Conservation (phyloP, 768 basidiomycete genomes). For the Lentinula detonsa region DNA sequence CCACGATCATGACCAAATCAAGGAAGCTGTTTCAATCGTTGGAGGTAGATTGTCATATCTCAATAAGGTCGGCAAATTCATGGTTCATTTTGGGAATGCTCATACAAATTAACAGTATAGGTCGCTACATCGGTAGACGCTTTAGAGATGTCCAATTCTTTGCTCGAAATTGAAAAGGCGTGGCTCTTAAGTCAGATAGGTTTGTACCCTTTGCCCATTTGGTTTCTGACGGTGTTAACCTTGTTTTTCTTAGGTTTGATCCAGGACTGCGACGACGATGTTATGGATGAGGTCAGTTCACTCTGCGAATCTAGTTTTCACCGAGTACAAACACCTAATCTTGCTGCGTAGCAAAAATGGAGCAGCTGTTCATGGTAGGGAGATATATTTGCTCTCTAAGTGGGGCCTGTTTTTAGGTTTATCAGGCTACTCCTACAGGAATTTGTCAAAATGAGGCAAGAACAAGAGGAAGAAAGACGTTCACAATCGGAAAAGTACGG, state of each 20-base stretch:
- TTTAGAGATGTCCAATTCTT: conserved; percentile 53
- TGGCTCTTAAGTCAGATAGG: conserved; percentile 80
- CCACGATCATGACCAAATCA: conserved; percentile 24
- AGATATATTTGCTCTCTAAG: not conserved
- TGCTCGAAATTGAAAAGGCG: conserved; percentile 68
- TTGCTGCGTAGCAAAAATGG: conserved; percentile 60
- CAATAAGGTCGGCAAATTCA: conserved; percentile 35
- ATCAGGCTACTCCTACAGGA: conserved; percentile 56
- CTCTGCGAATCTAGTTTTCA: not conserved
- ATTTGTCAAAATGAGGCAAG: conserved; percentile 57
- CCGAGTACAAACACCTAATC: not conserved
- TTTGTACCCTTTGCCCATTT: conserved; percentile 12
- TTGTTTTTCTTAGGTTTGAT: conserved; percentile 43
- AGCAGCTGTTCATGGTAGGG: conserved; percentile 64
- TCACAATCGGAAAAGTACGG: conserved; percentile 28
- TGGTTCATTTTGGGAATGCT: not conserved
- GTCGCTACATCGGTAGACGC: conserved; percentile 58
- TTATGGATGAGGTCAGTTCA: conserved; percentile 76
- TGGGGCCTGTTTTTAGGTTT: not conserved
- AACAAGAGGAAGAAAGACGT: conserved; percentile 38
- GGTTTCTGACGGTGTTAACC: not conserved
- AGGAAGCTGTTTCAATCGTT: conserved; percentile 51
- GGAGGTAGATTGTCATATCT: conserved; percentile 82
- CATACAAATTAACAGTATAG: conserved; percentile 15
- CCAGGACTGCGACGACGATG: conserved; percentile 76